Percentiles rank a stretch among this genome's conserved stretches.
Conservation (phyloP, 83 land plant species). For the Diphasiastrum complanatum region DNA sequence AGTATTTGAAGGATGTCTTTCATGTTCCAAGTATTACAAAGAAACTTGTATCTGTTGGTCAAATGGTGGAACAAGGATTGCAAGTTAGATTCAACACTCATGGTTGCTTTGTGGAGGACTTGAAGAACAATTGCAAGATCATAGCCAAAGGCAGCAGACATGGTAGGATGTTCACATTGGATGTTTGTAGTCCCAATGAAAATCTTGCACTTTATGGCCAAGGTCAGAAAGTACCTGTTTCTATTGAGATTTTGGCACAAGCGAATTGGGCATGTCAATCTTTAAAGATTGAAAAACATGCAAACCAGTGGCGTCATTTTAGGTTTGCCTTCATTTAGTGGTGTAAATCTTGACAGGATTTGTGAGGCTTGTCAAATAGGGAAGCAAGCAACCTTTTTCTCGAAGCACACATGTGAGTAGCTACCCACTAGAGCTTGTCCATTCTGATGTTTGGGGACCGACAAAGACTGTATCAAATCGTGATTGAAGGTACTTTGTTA, state of each 20-base stretch:
- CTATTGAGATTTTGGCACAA: background rate
- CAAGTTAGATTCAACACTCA: background rate
- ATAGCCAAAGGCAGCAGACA: background rate
- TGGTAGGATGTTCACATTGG: background rate
- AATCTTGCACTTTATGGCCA: background rate
- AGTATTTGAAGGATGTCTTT: background rate
- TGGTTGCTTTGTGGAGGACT: background rate
- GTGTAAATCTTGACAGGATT: background rate
- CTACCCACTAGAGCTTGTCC: background rate
- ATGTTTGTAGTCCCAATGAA: background rate
- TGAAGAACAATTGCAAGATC: background rate
- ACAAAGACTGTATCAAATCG: background rate
- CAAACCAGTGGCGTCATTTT: background rate
- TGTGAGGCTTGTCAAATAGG: slow-evolving; percentile 1
- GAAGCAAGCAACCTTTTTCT: background rate
- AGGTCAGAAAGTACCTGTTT: background rate
- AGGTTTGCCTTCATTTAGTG: background rate
- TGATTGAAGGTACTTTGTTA: slow-evolving; percentile 1
- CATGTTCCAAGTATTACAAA: slow-evolving; percentile 3
- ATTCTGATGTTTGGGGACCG: slow-evolving; percentile 8
- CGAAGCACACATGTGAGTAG: background rate
- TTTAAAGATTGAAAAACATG: background rate
- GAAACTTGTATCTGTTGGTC: background rate
- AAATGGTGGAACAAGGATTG: slow-evolving; percentile 5
- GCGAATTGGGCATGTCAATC: background rate